Percentiles rank a stretch among this genome's conserved stretches.
Evolutionary conservation across 2,329 filamentous ascomycete genomes (phyloP).

Genomic region (Teratosphaeria zuluensis): DNA sequence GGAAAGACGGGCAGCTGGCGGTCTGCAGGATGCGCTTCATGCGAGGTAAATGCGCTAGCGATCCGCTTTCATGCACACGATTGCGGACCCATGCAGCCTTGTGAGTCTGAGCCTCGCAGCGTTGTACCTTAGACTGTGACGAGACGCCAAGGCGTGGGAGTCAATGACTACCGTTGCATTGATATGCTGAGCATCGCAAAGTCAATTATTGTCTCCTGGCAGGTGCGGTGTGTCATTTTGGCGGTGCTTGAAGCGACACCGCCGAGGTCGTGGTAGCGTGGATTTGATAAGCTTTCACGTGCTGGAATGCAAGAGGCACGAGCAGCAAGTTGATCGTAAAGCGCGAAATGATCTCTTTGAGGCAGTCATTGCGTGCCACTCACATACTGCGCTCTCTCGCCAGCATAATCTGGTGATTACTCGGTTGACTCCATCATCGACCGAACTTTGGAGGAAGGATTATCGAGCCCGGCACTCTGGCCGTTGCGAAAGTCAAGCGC

Average conservation of each 20-base stretch:
- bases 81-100: constrained; percentile 1
- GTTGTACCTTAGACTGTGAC: neutral
- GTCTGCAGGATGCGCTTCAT: constrained; percentile 2
- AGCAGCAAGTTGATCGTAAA: no score
- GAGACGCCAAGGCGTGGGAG: neutral
- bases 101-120: neutral
- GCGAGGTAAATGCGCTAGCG: neutral
- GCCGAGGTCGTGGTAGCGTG: no score
- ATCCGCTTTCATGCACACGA: neutral
- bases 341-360: no score
- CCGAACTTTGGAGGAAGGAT: neutral
- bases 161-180: neutral
- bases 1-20: neutral
- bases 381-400: no score
- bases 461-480: neutral
- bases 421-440: no score
- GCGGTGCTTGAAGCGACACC: no score
- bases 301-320: neutral
- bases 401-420: no score
- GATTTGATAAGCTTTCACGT: neutral
- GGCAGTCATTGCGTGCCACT: no score
- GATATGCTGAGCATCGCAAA: neutral
- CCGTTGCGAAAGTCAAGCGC: neutral
- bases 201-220: neutral
- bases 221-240: neutral